These are phyloP conservation scores for Mycosphaerella arachidis DNA, from an alignment of 2,329 filamentous ascomycete species.

Conservation along the genomic window DNA sequence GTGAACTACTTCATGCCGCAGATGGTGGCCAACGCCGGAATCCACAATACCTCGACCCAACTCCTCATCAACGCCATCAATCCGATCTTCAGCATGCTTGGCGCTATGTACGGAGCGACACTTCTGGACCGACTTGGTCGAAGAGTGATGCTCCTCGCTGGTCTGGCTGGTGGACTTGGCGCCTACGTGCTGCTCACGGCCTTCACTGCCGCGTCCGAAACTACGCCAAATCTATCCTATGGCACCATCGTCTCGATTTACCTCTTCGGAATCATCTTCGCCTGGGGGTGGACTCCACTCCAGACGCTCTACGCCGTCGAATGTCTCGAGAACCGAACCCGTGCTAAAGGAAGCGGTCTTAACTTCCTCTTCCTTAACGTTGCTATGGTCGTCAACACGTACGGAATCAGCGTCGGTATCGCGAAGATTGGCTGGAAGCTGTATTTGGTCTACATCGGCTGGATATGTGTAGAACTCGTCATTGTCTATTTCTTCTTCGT, in stretches of 20 bases:
- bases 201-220: constrained; percentile 28
- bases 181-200: constrained; percentile 36
- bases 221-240: constrained; percentile 28
- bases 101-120: constrained; percentile 37
- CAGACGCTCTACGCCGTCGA: constrained; percentile 39
- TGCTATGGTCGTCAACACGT: constrained; percentile 41
- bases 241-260: constrained; percentile 40
- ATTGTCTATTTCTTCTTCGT: constrained; percentile 35
- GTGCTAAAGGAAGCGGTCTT: constrained; percentile 33
- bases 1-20: constrained; percentile 33
- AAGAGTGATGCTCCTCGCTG: constrained; percentile 36
- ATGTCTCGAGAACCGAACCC: constrained; percentile 37
- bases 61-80: constrained; percentile 41
- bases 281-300: constrained; percentile 39
- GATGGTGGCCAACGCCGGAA: constrained; percentile 38
- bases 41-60: constrained; percentile 34
- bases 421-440: constrained; percentile 26
- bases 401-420: constrained; percentile 26
- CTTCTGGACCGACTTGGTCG: constrained; percentile 21
- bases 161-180: constrained; percentile 34
- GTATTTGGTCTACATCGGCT: constrained; percentile 28
- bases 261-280: constrained; percentile 39
- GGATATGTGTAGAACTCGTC: constrained; percentile 31
- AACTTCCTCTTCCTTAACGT: constrained; percentile 41
- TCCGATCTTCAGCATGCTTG: constrained; percentile 36